Base-by-base conservation (phyloP, 164 flowering plant genomes). In the Brasenia schreberi region DNA sequence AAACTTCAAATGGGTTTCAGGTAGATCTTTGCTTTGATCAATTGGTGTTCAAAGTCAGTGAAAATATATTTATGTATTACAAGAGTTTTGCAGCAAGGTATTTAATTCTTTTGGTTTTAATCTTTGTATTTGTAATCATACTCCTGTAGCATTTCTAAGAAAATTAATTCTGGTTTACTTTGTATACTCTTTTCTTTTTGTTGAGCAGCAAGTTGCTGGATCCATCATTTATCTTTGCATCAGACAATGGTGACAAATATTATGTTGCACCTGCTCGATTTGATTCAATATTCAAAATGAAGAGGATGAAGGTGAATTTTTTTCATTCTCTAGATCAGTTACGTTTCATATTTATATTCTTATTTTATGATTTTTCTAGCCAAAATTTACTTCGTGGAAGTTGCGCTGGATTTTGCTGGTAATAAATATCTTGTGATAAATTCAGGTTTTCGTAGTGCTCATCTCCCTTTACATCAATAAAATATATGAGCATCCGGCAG, bases 51-150 rank as follows among this genome's bases (percentile, higher is more conserved):
- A 95, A 82, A 76, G 79, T 92, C 61, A 83, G 87, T 75, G 97
- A 88, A 19, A 73, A 72, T 65, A 81, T 92, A 70, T 95, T 89
- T 79, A 88, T 97, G 59, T 84, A 95, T 74, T 89, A 87, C 79
- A 95, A 95, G 80, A 87, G 97, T 72, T 85, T 89, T 85, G 96
- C 99, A 33, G 96, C 99, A 63, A 91, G 96, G 99, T 91, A 84
- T 33, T 6, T 42, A 19, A 19, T 6, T 44, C 7, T 44, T 10
- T 44, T 44, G 10, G 10, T 44, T 6, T 44, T 6, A 6, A 10
- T 44, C 10, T 44, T 6, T 44, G 10, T 10, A 44, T 44, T 6
- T 44, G 5, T 10, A 44, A 6, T 6, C 52, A 6, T 44, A 44
- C 5, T 44, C 52, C 52, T 44, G 52, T 10, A 44, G 10, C 5